A percentile compares a stretch with the other conserved stretches of the same genome.
Evolutionary conservation across 148 eudicot species (phyloP).

Genomic region (Fagopyrum homotropicum): DNA sequence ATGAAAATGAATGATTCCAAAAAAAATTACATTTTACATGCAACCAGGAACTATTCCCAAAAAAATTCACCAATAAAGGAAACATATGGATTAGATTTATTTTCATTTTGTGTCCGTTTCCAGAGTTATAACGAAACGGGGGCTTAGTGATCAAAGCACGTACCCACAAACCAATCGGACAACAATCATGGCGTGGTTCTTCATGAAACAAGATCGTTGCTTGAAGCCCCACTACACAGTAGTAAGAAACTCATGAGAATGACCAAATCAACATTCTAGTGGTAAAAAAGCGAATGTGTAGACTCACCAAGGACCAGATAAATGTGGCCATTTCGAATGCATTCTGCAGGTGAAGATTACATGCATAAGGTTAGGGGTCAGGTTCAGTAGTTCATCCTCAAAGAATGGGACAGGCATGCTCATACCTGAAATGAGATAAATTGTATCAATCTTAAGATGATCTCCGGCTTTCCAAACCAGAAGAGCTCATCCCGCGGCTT

Average conservation of each 20-base stretch:
- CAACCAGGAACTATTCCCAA: too few species aligned
- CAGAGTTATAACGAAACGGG: too few species aligned
- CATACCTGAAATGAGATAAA: slow-evolving; percentile 94
- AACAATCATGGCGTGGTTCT: slow-evolving; percentile 75
- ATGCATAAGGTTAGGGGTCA: not conserved
- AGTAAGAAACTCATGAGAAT: not conserved
- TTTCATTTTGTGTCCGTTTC: too few species aligned
- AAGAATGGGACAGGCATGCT: not conserved
- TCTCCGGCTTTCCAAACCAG: slow-evolving; percentile 96
- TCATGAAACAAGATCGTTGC: slow-evolving; percentile 83
- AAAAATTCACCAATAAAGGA: too few species aligned
- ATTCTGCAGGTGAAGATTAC: slow-evolving; percentile 48
- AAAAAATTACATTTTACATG: too few species aligned
- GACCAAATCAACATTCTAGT: not conserved
- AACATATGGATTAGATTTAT: too few species aligned
- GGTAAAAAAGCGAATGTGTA: not conserved
- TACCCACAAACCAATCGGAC: slow-evolving; percentile 81
- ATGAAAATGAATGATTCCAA: too few species aligned
- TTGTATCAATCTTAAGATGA: slow-evolving; percentile 65
- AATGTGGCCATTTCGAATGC: slow-evolving; percentile 97
- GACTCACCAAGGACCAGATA: slow-evolving; percentile 87
- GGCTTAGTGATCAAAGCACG: slow-evolving; percentile 11
- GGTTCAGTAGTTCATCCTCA: not conserved
- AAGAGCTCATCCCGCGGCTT: slow-evolving; percentile 94
- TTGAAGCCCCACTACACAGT: slow-evolving; percentile 76